Evolutionary conservation across 2,329 filamentous ascomycete genomes (phyloP), one percentile per base, ranked within the genome.

Genomic region (Aspergillus arachidicola): DNA sequence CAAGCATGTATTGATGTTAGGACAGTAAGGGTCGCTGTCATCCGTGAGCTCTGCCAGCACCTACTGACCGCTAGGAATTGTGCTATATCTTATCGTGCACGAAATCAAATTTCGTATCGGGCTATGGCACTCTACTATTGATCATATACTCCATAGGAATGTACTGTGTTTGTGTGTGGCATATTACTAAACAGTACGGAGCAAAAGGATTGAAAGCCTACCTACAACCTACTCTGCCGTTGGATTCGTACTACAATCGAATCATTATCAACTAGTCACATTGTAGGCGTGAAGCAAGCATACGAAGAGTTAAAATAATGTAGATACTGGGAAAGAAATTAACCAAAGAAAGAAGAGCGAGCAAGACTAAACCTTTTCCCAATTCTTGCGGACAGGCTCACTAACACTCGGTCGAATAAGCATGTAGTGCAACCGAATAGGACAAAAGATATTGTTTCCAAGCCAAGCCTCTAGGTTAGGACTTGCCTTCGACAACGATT

Each of bases 401-500:
- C 16, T n/a, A 43, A 21, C 19, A 21, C 41, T 19, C 41, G 12
- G n/a, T 10, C n/a, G 19, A n/a, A 43, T 48, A 48, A 48, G 45
- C 45, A 28, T 28, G 21, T 48, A 28, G 28, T 28, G 21, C n/a
- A 48, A 16, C 7, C 14, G 12, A 50, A 28, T 14, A 9, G 16
- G 16, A 38, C 36, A 38, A 16, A 38, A 32, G 28, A 21, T 6
- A 51, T 14, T 10, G 7, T 21, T 51, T 32, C 28, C 16, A n/a
- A 21, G 28, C 28, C 28, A 51, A 12, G 7, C 1, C 19, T 32
- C 45, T 48, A 32, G 9, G 28, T 34, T 46, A 65, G 30, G 36
- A 63, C 10, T 57, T 64, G 16, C 71, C 73, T 55, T 76, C 70
- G 36, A 75, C 56, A 34, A 77, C 81, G 66, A 88, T 85, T 43